A percentile compares a stretch with the other conserved stretches of the same genome.
Conservation (phyloP, 768 basidiomycete species). For the Boletus patriciae region DNA sequence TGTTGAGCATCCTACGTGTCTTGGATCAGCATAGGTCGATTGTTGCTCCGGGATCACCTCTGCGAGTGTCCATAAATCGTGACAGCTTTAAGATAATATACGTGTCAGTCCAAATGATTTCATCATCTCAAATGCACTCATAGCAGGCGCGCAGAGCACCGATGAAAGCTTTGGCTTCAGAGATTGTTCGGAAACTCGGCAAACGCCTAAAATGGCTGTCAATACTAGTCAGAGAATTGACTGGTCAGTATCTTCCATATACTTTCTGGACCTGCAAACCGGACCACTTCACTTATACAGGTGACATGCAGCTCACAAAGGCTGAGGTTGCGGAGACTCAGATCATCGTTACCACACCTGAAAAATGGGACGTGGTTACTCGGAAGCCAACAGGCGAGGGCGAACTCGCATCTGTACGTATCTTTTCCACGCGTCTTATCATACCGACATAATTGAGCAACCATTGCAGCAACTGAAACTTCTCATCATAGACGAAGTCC, state of each 20-base stretch:
- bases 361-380: conserved; percentile 99
- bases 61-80: conserved; percentile 55
- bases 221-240: conserved; percentile 86
- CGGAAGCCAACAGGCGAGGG: conserved; percentile 96
- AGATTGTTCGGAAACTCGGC: conserved; percentile 91
- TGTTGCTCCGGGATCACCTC: conserved; percentile 26
- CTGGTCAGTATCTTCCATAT: conserved; percentile 49
- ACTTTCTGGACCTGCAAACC: background rate
- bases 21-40: conserved; percentile 65
- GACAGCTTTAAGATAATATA: conserved; percentile 95
- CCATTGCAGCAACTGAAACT: conserved; percentile 76
- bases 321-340: conserved; percentile 93
- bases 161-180: conserved; percentile 96
- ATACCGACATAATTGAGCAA: background rate
- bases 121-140: background rate
- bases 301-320: conserved; percentile 97
- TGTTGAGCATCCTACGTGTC: conserved; percentile 89
- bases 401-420: conserved; percentile 84
- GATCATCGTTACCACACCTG: conserved; percentile 97
- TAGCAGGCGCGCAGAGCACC: conserved; percentile 62
- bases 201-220: conserved; percentile 87
- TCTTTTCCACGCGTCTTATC: background rate
- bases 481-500: conserved; percentile 96
- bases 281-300: conserved; percentile 19
- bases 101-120: conserved; percentile 54